These are phyloP conservation scores for Acer campestre DNA, from an alignment of 345 rosid genomes.

Conservation along the genomic window DNA sequence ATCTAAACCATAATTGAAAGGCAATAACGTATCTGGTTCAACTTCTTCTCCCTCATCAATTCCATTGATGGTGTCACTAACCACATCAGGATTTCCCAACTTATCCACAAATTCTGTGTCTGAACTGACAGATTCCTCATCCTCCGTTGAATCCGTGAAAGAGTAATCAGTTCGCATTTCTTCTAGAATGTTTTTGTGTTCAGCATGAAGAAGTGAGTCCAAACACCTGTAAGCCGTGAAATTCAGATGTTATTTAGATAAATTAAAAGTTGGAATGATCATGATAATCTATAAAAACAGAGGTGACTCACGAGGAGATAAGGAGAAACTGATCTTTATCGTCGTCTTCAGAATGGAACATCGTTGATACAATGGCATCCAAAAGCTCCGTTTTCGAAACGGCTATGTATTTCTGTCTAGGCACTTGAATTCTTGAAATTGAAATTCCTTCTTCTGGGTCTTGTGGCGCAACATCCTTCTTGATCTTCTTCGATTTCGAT, in stretches of 20 bases:
- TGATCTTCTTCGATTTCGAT: constrained; percentile 17
- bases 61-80: constrained; percentile 24
- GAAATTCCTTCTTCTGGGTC: constrained; percentile 42
- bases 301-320: constrained; percentile 63
- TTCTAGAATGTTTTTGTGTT: constrained; percentile 77
- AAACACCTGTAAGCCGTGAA: constrained; percentile 51
- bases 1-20: constrained; percentile 47
- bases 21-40: constrained; percentile 25
- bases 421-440: constrained; percentile 66
- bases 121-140: constrained; percentile 25
- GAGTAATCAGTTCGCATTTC: constrained; percentile 76
- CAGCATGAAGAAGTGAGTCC: constrained; percentile 89
- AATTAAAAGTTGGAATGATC: not conserved
- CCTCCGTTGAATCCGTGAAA: constrained; percentile 39
- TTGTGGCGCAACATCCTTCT: constrained; percentile 15
- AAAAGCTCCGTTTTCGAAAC: constrained; percentile 76
- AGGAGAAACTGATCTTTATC: constrained; percentile 63
- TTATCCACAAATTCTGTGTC: constrained; percentile 24
- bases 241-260: constrained; percentile 1
- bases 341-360: constrained; percentile 54
- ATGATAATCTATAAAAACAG: not conserved
- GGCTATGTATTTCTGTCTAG: constrained; percentile 73
- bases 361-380: constrained; percentile 50
- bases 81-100: constrained; percentile 18
- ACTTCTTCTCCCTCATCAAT: constrained; percentile 21